Evolutionary conservation across 768 basidiomycete species (phyloP).

Genomic region (Tricholoma sp.): DNA sequence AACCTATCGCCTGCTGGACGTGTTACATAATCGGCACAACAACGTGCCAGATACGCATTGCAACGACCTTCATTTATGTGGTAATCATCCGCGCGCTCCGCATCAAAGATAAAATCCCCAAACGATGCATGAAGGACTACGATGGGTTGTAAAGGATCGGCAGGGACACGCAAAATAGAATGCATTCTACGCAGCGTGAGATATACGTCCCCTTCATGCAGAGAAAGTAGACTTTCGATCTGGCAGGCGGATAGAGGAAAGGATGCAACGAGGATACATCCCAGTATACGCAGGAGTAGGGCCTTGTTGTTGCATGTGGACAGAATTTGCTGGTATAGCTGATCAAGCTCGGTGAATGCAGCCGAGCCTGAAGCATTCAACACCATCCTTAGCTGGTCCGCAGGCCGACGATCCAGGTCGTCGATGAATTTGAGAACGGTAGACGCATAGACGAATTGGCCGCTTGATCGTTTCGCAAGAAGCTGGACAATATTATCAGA

Average conservation of each 20-base stretch:
- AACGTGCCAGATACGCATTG: too few relatives aligned
- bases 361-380: background rate
- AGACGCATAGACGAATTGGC: constrained; percentile 3
- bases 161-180: too few relatives aligned
- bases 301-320: background rate
- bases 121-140: too few relatives aligned
- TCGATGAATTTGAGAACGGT: constrained; percentile 2
- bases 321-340: background rate
- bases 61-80: too few relatives aligned
- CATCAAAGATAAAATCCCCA: too few relatives aligned
- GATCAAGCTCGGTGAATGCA: constrained; percentile 3
- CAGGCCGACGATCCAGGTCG: background rate
- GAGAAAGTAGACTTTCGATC: background rate
- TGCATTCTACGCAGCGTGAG: background rate
- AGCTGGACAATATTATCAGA: background rate
- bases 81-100: too few relatives aligned
- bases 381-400: background rate
- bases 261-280: background rate
- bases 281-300: background rate
- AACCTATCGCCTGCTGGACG: too few relatives aligned
- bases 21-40: too few relatives aligned
- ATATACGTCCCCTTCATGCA: background rate
- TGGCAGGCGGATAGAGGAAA: background rate
- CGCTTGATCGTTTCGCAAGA: background rate
- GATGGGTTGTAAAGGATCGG: too few relatives aligned